Evolutionary conservation across 202 grass and related monocot genomes (phyloP).

Genomic region (Panicum virgatum): DNA sequence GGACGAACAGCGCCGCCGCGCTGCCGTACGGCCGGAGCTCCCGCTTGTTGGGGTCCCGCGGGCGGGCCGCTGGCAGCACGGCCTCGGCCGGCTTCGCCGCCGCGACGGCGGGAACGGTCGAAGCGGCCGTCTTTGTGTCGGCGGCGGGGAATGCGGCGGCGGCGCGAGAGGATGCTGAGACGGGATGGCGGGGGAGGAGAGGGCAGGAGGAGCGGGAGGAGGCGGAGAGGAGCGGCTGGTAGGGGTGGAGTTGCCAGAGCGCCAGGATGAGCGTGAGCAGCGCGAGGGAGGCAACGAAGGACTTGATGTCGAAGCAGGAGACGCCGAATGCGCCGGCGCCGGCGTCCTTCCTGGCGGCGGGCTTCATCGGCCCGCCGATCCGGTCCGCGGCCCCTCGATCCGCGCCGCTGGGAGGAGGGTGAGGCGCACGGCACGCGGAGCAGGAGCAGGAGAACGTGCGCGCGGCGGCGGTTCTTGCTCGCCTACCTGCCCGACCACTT

Average conservation of each 20-base stretch:
- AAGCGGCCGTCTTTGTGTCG: not conserved
- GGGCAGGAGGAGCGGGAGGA: slow-evolving; percentile 33
- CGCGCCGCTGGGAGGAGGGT: slow-evolving; percentile 15
- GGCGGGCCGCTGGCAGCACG: slow-evolving; percentile 4
- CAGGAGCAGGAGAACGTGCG: slow-evolving; percentile 19
- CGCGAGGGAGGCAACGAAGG: slow-evolving; percentile 62
- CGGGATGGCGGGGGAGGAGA: not conserved
- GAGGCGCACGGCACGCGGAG: too few relatives aligned
- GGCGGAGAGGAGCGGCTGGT: slow-evolving; percentile 57
- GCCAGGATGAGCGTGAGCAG: slow-evolving; percentile 70
- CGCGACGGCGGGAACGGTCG: not conserved
- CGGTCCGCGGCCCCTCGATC: not conserved
- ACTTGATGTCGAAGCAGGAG: slow-evolving; percentile 75
- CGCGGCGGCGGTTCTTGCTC: not conserved
- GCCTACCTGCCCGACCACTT: not conserved
- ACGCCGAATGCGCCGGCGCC: slow-evolving; percentile 30
- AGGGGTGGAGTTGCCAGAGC: slow-evolving; percentile 87
- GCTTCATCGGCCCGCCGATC: slow-evolving; percentile 52
- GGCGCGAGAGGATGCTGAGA: not conserved
- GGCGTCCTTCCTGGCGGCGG: slow-evolving; percentile 49
- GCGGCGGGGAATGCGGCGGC: slow-evolving; percentile 15
- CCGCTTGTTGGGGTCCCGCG: slow-evolving; percentile 62
- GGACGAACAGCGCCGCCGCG: slow-evolving; percentile 81
- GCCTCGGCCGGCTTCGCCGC: slow-evolving; percentile 3
- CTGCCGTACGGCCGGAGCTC: slow-evolving; percentile 66